Evolutionary conservation across 345 rosid species (phyloP), one percentile per base, ranked within the genome.

Genomic region (Salix udensis): DNA sequence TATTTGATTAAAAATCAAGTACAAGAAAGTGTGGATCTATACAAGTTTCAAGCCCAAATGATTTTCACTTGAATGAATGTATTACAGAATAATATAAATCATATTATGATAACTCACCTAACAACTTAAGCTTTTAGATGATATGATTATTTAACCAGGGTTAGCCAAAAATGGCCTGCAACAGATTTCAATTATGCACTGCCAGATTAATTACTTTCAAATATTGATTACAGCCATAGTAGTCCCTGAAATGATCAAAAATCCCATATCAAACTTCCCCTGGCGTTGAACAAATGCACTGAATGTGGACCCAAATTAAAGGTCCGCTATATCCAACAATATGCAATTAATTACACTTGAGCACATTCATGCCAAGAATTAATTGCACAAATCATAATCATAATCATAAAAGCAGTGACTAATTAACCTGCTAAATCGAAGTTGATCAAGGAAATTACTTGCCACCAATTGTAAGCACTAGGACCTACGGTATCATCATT

Each of bases 401-500:
- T 30, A 30, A 2, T 30, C 4, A 30, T 30, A 30, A 30, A 30
- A 3, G n/a, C 31, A 30, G 31, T 30, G 31, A 30, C 31, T 30
- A 30, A 30, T 30, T 30, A 30, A 30, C 31, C 4, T 30, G 31
- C 31, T 30, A 3, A 30, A 30, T 3, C 0, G 31, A 30, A 30
- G 31, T 30, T 3, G 34, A 31, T 4, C 34, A 31, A 31, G 34
- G 34, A 31, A 31, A 31, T 31, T 31, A 31, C 34, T 31, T 31
- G 31, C 39, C 28, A 30, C 46, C 46, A 46, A 37, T 16, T 28
- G 60, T 34, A 64, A 76, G 71, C 42, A 50, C 30, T 46, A 78
- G 61, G 67, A 71, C 78, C 48, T 14, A 26, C 24, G 36, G 65
- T 9, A 69, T 64, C 58, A 62, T 75, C 67, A 78, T 58, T 73